phyloP scores from a whole-genome alignment of 805 yeast species.

The Phaffomyces antillensis region DNA sequence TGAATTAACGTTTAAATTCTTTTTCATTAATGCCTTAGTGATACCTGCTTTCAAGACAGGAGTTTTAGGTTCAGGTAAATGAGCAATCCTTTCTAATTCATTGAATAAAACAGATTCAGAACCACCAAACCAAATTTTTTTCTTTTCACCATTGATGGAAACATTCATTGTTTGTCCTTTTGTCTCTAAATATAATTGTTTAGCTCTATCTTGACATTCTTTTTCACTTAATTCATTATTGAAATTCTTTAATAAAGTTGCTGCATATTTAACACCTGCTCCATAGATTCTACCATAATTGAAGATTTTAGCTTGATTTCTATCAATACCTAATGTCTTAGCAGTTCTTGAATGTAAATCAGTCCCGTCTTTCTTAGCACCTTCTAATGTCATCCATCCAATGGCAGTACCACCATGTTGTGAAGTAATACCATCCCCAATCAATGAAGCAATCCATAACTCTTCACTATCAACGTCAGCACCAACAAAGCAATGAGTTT shows the following conservation, averaged over 20 bases:
- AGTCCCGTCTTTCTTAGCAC: conserved; percentile 84
- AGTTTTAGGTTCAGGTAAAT: conserved; percentile 71
- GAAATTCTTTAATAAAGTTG: conserved; percentile 74
- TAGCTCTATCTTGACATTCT: conserved; percentile 62
- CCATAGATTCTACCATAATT: conserved; percentile 97
- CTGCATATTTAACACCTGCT: conserved; percentile 90
- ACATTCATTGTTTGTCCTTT: conserved; percentile 54
- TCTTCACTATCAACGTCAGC: conserved; percentile 99
- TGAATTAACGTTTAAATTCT: conserved; percentile 54
- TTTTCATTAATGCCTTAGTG: conserved; percentile 69
- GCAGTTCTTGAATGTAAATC: conserved; percentile 96
- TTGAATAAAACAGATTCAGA: conserved; percentile 91
- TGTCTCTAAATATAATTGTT: conserved; percentile 65
- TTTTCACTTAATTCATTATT: conserved; percentile 61
- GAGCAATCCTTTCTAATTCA: conserved; percentile 79
- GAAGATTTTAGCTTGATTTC: conserved; percentile 91
- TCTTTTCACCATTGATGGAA: conserved; percentile 19
- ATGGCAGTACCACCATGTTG: conserved; percentile 94
- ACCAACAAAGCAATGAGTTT: conserved; percentile 88
- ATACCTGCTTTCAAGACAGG: conserved; percentile 93
- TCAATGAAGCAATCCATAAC: conserved; percentile 92
- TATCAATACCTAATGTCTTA: conserved; percentile 73
- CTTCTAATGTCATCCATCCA: conserved; percentile 99
- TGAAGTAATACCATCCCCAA: conserved; percentile 86
- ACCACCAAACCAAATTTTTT: conserved; percentile 72